These are phyloP conservation scores for Colletotrichum orbiculare DNA, from an alignment of 2,329 filamentous ascomycete species.

Conservation along the genomic window DNA sequence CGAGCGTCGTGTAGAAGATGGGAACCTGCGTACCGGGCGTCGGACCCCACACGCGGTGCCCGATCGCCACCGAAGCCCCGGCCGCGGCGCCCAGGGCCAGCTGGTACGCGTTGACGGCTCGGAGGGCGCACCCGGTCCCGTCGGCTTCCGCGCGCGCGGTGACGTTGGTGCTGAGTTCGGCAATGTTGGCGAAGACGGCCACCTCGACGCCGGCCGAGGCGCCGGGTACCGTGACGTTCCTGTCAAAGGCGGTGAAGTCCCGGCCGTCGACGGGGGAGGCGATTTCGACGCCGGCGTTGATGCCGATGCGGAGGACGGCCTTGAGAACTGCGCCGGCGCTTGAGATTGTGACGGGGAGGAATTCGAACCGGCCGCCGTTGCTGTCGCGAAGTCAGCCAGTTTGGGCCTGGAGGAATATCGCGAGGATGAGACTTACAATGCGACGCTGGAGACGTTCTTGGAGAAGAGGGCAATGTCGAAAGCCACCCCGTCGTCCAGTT, in stretches of 20 bases:
- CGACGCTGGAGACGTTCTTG: slow-evolving; percentile 58
- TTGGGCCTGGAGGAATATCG: not conserved
- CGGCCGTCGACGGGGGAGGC: slow-evolving; percentile 35
- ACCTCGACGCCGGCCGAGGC: slow-evolving; percentile 59
- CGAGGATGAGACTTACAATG: slow-evolving; percentile 54
- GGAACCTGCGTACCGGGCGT: slow-evolving; percentile 57
- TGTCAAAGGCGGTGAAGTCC: slow-evolving; percentile 29
- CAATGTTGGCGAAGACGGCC: slow-evolving; percentile 62
- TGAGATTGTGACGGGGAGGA: slow-evolving; percentile 64
- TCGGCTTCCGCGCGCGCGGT: slow-evolving; percentile 49
- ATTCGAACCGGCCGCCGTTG: slow-evolving; percentile 65
- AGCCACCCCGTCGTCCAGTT: slow-evolving; percentile 60
- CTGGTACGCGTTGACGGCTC: slow-evolving; percentile 60
- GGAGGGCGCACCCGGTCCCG: slow-evolving; percentile 54
- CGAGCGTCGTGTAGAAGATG: slow-evolving; percentile 64
- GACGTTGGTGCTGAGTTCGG: slow-evolving; percentile 64
- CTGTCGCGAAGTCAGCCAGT: slow-evolving; percentile 42
- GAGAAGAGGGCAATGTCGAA: slow-evolving; percentile 63
- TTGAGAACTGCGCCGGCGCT: slow-evolving; percentile 54
- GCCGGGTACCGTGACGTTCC: slow-evolving; percentile 38
- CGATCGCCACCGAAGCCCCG: slow-evolving; percentile 61
- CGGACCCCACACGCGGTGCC: slow-evolving; percentile 60
- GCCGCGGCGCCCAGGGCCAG: slow-evolving; percentile 65
- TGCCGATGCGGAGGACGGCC: slow-evolving; percentile 59
- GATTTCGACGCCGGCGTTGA: slow-evolving; percentile 56